Evolutionary conservation across 768 basidiomycete species (phyloP), one percentile per base, ranked within the genome.

Genomic region (Hirschioporus abietinus): DNA sequence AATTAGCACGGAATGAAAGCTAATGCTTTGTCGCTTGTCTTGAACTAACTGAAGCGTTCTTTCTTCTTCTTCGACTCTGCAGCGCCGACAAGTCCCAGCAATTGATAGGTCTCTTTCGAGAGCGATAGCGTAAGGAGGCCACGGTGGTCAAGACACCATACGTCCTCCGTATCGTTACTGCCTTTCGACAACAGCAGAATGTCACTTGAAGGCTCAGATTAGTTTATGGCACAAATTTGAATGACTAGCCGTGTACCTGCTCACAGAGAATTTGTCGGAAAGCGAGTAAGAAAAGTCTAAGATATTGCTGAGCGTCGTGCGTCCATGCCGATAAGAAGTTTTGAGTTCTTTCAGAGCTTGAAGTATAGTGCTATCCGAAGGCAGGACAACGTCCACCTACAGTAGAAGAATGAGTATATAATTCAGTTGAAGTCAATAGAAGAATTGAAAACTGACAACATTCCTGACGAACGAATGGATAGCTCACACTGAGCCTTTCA

Each of bases 111-210:
- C 20, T 78, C 77, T 73, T 86, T 87, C 58, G 79, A 79, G 6
- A 87, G 79, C 26, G 78, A 84, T 23, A 91, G 73, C 0, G 86
- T 86, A 67, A 92, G 74, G 59, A 86, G 69, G 3, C 87, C 86
- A 20, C 87, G 83, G 1, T 81, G 78, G 70, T 91, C 89, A 65
- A 91, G 78, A 71, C 88, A 89, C 91, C 91, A 92, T 1, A 80
- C 81, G 67, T 90, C 89, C 34, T 86, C 83, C 6, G 72, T 69
- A 26, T 72, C 71, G 26, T 75, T 69, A 3, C 72, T 66, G 66
- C 73, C 60, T 9, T 74, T 72, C 30, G 78, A 79, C 20, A 84
- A 66, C 52, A 80, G 76, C 34, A 80, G 75, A 58, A 84, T 69
- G 4, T 72, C 69, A 30, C 84, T 86, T 63, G 23, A 57, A 27